phyloP scores from a whole-genome alignment of 2,329 filamentous ascomycete genomes.

The Aspergillus udagawae region DNA sequence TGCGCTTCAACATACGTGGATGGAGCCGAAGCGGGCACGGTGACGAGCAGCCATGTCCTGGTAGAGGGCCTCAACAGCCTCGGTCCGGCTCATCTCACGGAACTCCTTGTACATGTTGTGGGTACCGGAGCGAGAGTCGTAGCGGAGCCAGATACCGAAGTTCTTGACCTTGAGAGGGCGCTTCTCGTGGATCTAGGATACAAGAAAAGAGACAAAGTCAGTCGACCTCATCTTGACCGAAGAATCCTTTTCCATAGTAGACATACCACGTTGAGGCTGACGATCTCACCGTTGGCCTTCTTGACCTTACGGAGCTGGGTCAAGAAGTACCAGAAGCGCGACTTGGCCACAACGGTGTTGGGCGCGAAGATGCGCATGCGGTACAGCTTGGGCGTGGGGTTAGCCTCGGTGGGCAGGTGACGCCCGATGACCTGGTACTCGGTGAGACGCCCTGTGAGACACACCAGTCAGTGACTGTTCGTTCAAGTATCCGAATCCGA shows the following conservation, averaged over 20 bases:
- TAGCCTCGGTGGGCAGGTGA: conserved; percentile 95
- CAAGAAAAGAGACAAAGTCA: background rate
- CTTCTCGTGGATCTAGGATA: conserved; percentile 87
- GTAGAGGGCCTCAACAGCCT: conserved; percentile 95
- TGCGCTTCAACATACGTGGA: conserved; percentile 71
- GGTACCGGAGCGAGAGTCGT: conserved; percentile 98
- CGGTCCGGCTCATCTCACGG: conserved; percentile 95
- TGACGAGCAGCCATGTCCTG: conserved; percentile 99
- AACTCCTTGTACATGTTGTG: conserved; percentile 99
- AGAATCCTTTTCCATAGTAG: background rate
- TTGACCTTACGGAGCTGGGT: conserved; percentile 99
- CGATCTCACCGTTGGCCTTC: conserved; percentile 99
- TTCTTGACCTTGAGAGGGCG: conserved; percentile 99
- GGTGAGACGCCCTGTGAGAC: conserved; percentile 83
- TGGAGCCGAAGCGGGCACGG: conserved; percentile 94
- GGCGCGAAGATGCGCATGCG: conserved; percentile 99
- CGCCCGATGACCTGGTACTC: conserved; percentile 99
- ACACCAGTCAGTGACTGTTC: conserved; percentile 31
- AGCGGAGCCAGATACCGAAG: conserved; percentile 99
- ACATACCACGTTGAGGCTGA: conserved; percentile 91
- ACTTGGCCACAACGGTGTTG: conserved; percentile 98
- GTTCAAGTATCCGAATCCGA: conserved; percentile 2
- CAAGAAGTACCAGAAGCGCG: conserved; percentile 99
- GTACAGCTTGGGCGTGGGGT: conserved; percentile 97
- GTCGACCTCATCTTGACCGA: conserved; percentile 9